A percentile compares a stretch with the other conserved stretches of the same genome.
Conservation (phyloP, 2,329 filamentous ascomycete species). For the Fusarium falciforme region DNA sequence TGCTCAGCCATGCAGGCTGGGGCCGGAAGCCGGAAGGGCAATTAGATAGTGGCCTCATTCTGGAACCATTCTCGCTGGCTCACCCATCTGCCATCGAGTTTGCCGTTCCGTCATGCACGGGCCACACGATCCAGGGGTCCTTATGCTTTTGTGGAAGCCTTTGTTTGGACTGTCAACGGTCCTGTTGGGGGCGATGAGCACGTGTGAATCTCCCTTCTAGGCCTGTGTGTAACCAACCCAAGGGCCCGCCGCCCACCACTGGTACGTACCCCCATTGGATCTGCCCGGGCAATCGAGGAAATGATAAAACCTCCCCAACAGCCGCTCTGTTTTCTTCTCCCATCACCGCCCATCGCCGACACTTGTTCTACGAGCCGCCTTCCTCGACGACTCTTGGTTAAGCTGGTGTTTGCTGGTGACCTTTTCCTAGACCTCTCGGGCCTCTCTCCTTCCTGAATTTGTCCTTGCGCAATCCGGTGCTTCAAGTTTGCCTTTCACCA, state of each 20-base stretch:
- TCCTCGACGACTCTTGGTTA: slow-evolving; percentile 35
- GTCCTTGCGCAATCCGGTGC: slow-evolving; percentile 3
- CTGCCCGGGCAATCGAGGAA: slow-evolving; percentile 40
- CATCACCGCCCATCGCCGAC: slow-evolving; percentile 39
- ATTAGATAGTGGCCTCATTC: slow-evolving; percentile 51
- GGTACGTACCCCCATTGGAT: slow-evolving; percentile 30
- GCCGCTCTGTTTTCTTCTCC: slow-evolving; percentile 39
- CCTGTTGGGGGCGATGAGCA: neutral
- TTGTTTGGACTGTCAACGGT: neutral
- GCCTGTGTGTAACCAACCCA: slow-evolving; percentile 14
- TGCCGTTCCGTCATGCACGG: slow-evolving; percentile 25
- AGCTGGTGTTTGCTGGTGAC: slow-evolving; percentile 36
- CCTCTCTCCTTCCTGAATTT: slow-evolving; percentile 14
- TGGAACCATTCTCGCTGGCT: slow-evolving; percentile 43
- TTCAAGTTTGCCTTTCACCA: slow-evolving; percentile 26
- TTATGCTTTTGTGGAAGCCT: slow-evolving; percentile 2
- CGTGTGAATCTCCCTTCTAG: slow-evolving; percentile 25
- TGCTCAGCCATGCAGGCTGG: slow-evolving; percentile 25
- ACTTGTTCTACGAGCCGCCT: slow-evolving; percentile 31
- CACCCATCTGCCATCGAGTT: slow-evolving; percentile 29
- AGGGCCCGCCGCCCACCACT: slow-evolving; percentile 31
- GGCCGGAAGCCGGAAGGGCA: slow-evolving; percentile 48
- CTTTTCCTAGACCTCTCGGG: slow-evolving; percentile 12
- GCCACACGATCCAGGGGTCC: slow-evolving; percentile 32
- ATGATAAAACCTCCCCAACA: slow-evolving; percentile 48